These are phyloP conservation scores for Hanseniaspora valbyensis DNA, from an alignment of 805 yeast species.

Conservation along the genomic window DNA sequence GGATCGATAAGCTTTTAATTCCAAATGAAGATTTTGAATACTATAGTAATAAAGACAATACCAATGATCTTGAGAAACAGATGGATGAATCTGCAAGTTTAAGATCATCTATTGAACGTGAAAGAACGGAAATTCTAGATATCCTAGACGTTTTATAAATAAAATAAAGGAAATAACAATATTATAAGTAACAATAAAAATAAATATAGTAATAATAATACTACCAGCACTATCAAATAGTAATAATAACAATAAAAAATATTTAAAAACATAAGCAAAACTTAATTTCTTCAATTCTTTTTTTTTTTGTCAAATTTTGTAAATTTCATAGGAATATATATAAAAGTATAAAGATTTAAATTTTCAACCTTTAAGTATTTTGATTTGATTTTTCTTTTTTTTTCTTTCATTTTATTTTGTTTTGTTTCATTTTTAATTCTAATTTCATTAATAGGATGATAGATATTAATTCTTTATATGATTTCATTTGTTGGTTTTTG, in stretches of 20 bases:
- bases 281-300: neutral
- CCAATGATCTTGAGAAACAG: neutral
- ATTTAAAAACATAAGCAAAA: neutral
- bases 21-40: neutral
- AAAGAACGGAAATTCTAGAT: neutral
- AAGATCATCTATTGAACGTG: neutral
- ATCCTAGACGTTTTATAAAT: neutral
- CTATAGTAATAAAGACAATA: no score
- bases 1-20: neutral
- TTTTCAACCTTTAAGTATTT: neutral
- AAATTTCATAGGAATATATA: constrained; percentile 2
- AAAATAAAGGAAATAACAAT: no score
- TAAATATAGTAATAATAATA: neutral
- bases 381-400: no score
- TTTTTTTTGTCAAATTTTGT: neutral
- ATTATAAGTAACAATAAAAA: no score
- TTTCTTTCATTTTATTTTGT: neutral
- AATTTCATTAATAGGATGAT: neutral
- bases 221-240: no score
- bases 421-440: neutral
- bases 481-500: neutral
- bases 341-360: neutral
- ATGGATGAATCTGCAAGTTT: neutral
- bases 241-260: no score
- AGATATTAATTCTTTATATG: neutral